A percentile compares a stretch with the other conserved stretches of the same genome.
These are phyloP conservation scores for Penicillium atrosanguineum DNA, from an alignment of 495 filamentous ascomycete species.

Conservation along the genomic window DNA sequence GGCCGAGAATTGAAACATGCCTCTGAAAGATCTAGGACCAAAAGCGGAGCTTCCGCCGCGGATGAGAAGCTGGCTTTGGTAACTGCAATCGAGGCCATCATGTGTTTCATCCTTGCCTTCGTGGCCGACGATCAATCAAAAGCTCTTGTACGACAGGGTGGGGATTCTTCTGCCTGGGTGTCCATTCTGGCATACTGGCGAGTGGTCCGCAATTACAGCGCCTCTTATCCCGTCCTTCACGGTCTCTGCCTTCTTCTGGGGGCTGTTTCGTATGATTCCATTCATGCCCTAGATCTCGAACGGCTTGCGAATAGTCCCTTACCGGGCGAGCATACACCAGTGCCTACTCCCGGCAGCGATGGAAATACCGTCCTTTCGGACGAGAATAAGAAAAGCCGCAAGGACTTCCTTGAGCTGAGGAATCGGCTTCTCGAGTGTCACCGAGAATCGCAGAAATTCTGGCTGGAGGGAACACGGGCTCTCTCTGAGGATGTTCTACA, in stretches of 20 bases:
- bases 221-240: conserved; percentile 36
- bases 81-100: conserved; percentile 46
- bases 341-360: conserved; percentile 40
- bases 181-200: conserved; percentile 50
- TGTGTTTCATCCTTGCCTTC: conserved; percentile 51
- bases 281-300: conserved; percentile 46
- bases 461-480: conserved; percentile 42
- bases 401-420: conserved; percentile 42
- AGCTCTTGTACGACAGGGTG: conserved; percentile 28
- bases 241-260: conserved; percentile 46
- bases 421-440: conserved; percentile 39
- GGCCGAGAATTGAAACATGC: conserved; percentile 51
- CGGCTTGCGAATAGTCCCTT: conserved; percentile 38
- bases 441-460: conserved; percentile 42
- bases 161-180: conserved; percentile 45
- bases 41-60: conserved; percentile 23
- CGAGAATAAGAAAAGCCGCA: conserved; percentile 34
- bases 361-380: conserved; percentile 31
- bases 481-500: conserved; percentile 44
- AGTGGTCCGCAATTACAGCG: conserved; percentile 40
- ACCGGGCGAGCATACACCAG: conserved; percentile 39
- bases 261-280: conserved; percentile 46
- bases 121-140: conserved; percentile 45
- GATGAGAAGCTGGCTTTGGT: conserved; percentile 45
- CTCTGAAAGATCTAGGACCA: conserved; percentile 39